Evolutionary conservation across 1,139 yeast species (phyloP).

Genomic region (Nakaseomyces sp.): DNA sequence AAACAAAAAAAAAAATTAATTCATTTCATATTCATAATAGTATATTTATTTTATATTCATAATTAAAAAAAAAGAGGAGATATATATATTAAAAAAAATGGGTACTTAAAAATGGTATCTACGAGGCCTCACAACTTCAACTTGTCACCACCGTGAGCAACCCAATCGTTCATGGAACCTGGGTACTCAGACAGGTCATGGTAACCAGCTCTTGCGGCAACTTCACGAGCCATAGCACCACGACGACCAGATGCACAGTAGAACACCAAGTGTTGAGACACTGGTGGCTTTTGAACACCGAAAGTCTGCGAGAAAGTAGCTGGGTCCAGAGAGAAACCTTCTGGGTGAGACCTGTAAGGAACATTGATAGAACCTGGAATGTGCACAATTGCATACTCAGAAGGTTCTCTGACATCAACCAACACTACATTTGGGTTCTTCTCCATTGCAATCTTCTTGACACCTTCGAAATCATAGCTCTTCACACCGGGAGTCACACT

Average conservation of each 20-base stretch:
- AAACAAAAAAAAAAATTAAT: no score
- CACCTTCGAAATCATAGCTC: constrained; percentile 45
- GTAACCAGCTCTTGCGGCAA: constrained; percentile 84
- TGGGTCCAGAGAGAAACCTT: constrained; percentile 68
- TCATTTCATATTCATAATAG: no score
- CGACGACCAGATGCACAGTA: constrained; percentile 92
- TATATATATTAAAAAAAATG: no score
- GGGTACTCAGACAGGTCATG: constrained; percentile 61
- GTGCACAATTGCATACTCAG: constrained; percentile 48
- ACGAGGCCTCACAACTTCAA: constrained; percentile 7
- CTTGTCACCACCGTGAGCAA: constrained; percentile 30
- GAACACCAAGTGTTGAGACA: constrained; percentile 65
- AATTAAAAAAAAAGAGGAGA: no score
- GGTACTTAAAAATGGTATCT: no score
- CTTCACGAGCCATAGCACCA: constrained; percentile 79
- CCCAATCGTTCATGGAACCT: constrained; percentile 89
- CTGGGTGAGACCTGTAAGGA: constrained; percentile 86
- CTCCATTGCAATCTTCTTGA: constrained; percentile 38
- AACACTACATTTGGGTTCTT: constrained; percentile 43
- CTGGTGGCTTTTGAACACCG: constrained; percentile 70
- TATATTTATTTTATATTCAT: no score
- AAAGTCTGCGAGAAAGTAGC: constrained; percentile 73
- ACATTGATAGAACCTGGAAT: constrained; percentile 86
- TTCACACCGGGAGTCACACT: constrained; percentile 37
- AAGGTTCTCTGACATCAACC: constrained; percentile 89